phyloP scores from a whole-genome alignment of 1,284 basidiomycete genomes.

The Rhizoctonia solani region DNA sequence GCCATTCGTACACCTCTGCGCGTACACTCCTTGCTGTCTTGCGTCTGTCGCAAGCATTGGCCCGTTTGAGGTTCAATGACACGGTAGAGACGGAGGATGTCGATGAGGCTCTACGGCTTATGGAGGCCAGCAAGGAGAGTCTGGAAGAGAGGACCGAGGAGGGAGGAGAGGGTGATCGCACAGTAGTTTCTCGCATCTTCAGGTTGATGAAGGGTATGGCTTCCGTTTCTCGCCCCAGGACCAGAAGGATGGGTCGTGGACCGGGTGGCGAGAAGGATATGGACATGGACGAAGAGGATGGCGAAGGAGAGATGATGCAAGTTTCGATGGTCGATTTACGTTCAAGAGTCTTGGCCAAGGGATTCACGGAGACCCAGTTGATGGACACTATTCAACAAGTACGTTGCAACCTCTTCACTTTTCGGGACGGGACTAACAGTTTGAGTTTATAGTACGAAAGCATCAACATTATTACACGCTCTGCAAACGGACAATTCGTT shows the following conservation, averaged over 20 bases:
- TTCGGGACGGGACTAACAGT: too few relatives aligned
- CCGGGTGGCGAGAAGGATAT: conserved; percentile 68
- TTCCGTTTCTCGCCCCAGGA: conserved; percentile 46
- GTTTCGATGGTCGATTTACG: conserved; percentile 80
- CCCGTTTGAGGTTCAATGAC: conserved; percentile 84
- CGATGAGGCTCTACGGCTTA: conserved; percentile 94
- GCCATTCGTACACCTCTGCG: conserved; percentile 94
- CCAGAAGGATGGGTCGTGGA: conserved; percentile 67
- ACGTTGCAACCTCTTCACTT: too few relatives aligned
- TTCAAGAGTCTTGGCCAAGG: conserved; percentile 78
- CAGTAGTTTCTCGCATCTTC: conserved; percentile 81
- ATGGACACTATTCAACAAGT: conserved; percentile 82
- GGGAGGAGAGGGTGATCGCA: conserved; percentile 70
- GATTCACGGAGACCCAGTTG: conserved; percentile 88
- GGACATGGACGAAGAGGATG: conserved; percentile 61
- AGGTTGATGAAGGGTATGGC: conserved; percentile 88
- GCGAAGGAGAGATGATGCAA: conserved; percentile 63
- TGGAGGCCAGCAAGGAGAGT: conserved; percentile 94
- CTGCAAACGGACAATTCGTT: conserved; percentile 29
- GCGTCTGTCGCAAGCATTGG: conserved; percentile 92
- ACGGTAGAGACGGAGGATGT: conserved; percentile 86
- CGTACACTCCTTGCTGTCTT: conserved; percentile 94
- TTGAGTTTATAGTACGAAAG: conserved; percentile 16
- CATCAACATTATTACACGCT: conserved; percentile 33
- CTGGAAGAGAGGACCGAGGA: conserved; percentile 79